phyloP scores from a whole-genome alignment of 2,329 filamentous ascomycete species.

The Taxawa tesnikishii region DNA sequence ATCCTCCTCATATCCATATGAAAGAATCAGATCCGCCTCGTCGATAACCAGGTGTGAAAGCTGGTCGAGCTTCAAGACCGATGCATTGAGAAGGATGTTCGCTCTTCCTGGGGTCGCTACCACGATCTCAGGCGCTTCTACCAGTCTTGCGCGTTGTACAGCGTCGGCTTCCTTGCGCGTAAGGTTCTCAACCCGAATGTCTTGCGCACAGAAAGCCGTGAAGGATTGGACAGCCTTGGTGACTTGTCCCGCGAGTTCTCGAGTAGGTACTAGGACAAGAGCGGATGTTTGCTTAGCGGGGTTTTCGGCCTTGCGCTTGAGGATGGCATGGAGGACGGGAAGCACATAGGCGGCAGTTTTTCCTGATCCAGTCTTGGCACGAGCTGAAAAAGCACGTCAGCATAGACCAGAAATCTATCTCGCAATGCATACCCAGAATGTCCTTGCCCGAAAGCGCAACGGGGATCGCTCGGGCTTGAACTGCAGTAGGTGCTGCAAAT shows the following conservation, averaged over 20 bases:
- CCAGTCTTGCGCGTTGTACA: constrained; percentile 75
- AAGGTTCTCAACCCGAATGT: constrained; percentile 71
- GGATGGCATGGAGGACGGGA: constrained; percentile 72
- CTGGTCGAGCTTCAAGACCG: constrained; percentile 56
- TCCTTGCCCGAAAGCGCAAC: constrained; percentile 78
- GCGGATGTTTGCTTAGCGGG: constrained; percentile 45
- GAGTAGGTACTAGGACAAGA: constrained; percentile 87
- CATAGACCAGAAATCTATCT: no score
- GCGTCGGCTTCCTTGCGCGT: constrained; percentile 83
- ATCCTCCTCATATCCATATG: constrained; percentile 89
- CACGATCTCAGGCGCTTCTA: constrained; percentile 77
- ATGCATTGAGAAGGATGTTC: constrained; percentile 62
- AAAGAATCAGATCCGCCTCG: constrained; percentile 85
- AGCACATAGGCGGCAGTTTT: constrained; percentile 96
- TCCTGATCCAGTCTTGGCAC: constrained; percentile 88
- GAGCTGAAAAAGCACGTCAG: no score
- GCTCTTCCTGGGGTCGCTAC: constrained; percentile 84
- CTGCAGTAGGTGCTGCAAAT: constrained; percentile 75
- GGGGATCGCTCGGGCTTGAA: constrained; percentile 80
- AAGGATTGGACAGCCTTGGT: constrained; percentile 66
- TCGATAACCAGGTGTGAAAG: constrained; percentile 77
- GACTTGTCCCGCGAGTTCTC: constrained; percentile 88
- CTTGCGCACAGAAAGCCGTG: constrained; percentile 71
- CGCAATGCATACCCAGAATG: constrained; percentile 53
- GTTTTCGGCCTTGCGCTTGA: constrained; percentile 63